A percentile compares a stretch with the other conserved stretches of the same genome.
phyloP scores from a whole-genome alignment of 176 grass and related monocot species.

The Leersia perrieri region DNA sequence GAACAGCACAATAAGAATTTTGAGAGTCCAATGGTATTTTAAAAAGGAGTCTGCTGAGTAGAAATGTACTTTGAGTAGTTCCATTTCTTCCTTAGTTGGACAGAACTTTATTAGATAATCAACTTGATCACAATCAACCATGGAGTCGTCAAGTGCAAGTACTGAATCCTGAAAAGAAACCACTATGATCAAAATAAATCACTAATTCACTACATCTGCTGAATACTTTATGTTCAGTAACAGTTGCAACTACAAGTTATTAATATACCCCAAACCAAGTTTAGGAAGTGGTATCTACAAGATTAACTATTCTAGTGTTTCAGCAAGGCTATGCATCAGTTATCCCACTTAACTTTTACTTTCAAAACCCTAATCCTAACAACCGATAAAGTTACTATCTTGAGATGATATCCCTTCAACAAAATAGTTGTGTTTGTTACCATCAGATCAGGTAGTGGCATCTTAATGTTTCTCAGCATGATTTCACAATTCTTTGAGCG shows the following conservation, averaged over 20 bases:
- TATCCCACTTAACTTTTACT: not conserved
- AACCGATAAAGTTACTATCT: slow-evolving; percentile 14
- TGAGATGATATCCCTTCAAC: slow-evolving; percentile 14
- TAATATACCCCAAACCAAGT: slow-evolving; percentile 6
- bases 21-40: slow-evolving; percentile 26
- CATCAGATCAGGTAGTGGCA: slow-evolving; percentile 83
- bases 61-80: slow-evolving; percentile 73
- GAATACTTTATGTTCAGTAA: slow-evolving; percentile 10
- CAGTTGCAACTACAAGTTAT: slow-evolving; percentile 2
- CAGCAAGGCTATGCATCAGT: not conserved
- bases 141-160: slow-evolving; percentile 79
- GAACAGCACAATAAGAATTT: not conserved
- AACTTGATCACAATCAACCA: slow-evolving; percentile 86
- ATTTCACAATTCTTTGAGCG: slow-evolving; percentile 96
- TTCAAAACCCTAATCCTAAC: slow-evolving; percentile 12
- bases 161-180: slow-evolving; percentile 52
- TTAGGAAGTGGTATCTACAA: not conserved
- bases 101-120: slow-evolving; percentile 95
- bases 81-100: slow-evolving; percentile 93
- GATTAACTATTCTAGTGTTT: not conserved
- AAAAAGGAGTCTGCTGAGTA: slow-evolving; percentile 15
- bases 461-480: slow-evolving; percentile 94
- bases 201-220: not conserved
- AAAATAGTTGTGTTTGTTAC: slow-evolving; percentile 40
- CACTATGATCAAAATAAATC: not conserved